Percentiles rank a stretch among this genome's conserved stretches.
Conservation (phyloP, 2,329 filamentous ascomycete species). For the Trichoderma gracile region DNA sequence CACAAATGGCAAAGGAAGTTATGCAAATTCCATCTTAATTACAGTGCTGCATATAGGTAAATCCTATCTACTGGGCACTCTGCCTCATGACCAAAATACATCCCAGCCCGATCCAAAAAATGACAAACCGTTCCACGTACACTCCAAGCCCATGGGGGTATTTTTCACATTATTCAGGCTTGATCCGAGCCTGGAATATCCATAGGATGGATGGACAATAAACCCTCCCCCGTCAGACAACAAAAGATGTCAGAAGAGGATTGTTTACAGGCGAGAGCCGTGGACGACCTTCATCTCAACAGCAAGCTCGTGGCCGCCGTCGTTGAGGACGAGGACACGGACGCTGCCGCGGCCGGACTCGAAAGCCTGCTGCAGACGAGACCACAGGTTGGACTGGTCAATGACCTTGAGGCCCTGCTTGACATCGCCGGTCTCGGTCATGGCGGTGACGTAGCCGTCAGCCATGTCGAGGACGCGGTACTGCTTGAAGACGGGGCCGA, state of each 20-base stretch:
- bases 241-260: neutral
- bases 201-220: slow-evolving; percentile 13
- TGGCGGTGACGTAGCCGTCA: slow-evolving; percentile 84
- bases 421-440: slow-evolving; percentile 98
- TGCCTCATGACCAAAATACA: slow-evolving; percentile 38
- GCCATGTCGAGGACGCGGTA: slow-evolving; percentile 98
- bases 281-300: slow-evolving; percentile 99
- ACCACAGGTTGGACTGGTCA: slow-evolving; percentile 88
- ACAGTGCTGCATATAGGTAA: slow-evolving; percentile 44
- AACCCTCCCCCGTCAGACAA: neutral
- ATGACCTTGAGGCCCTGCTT: slow-evolving; percentile 93
- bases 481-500: slow-evolving; percentile 99
- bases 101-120: slow-evolving; percentile 38
- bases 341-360: slow-evolving; percentile 90
- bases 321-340: slow-evolving; percentile 92
- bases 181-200: slow-evolving; percentile 21
- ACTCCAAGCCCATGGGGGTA: slow-evolving; percentile 19
- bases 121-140: slow-evolving; percentile 27
- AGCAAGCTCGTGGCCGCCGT: slow-evolving; percentile 88
- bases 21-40: slow-evolving; percentile 39
- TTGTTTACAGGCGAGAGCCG: slow-evolving; percentile 63
- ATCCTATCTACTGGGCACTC: slow-evolving; percentile 47
- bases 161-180: slow-evolving; percentile 19
- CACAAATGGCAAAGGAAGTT: slow-evolving; percentile 14
- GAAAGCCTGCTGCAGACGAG: slow-evolving; percentile 79